Conservation (phyloP, 2,329 filamentous ascomycete species). For the Podosphaera fusca region DNA sequence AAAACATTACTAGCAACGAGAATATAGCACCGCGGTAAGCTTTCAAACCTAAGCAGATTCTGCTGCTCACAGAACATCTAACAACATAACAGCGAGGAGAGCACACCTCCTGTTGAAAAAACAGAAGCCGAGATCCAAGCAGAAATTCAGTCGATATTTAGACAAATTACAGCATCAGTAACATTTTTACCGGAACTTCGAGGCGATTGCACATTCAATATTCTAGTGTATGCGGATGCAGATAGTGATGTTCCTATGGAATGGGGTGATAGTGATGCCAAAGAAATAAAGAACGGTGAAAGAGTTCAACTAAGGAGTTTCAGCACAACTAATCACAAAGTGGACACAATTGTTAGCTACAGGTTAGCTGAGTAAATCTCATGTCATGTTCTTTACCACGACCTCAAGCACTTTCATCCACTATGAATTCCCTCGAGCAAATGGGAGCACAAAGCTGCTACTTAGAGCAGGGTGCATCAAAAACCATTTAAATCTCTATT, state of each 20-base stretch:
- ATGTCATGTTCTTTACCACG: no score
- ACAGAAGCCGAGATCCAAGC: slow-evolving; percentile 83
- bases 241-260: slow-evolving; percentile 93
- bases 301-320: slow-evolving; percentile 90
- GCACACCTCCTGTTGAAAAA: slow-evolving; percentile 35
- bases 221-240: slow-evolving; percentile 89
- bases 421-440: no score
- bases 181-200: slow-evolving; percentile 88
- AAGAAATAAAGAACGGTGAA: slow-evolving; percentile 82
- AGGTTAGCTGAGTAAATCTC: slow-evolving; percentile 27
- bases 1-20: slow-evolving; percentile 39
- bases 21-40: slow-evolving; percentile 35
- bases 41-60: not conserved
- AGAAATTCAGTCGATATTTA: slow-evolving; percentile 90
- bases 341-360: slow-evolving; percentile 92
- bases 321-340: slow-evolving; percentile 80
- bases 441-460: no score
- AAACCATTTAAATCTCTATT: no score
- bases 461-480: no score
- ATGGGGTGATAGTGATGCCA: slow-evolving; percentile 95
- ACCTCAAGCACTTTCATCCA: no score
- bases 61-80: not conserved
- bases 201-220: slow-evolving; percentile 95
- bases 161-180: slow-evolving; percentile 92
- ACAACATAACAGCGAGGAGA: slow-evolving; percentile 3